Conservation (phyloP, 805 yeast species). For the Saturnispora quitensis region DNA sequence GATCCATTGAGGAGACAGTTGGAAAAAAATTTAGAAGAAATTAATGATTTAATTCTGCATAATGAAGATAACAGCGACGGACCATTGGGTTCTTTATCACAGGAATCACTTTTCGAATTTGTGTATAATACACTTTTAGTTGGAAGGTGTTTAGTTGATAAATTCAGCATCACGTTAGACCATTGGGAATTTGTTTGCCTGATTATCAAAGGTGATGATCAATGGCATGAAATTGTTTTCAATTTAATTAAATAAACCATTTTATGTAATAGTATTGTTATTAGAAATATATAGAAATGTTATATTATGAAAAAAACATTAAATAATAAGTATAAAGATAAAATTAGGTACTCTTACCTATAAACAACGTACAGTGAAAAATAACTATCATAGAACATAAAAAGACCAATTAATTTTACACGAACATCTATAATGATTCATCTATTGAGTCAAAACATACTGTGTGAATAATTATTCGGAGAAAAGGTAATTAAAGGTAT, state of each 20-base stretch:
- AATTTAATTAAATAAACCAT: not conserved
- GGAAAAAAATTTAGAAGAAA: conserved; percentile 3
- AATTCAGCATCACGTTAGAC: not conserved
- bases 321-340: not conserved
- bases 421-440: not conserved
- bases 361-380: not conserved
- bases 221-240: conserved; percentile 5
- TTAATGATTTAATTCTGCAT: conserved; percentile 5
- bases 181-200: not conserved
- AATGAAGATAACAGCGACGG: conserved; percentile 19
- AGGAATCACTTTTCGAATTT: conserved; percentile 18
- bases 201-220: conserved; percentile 2
- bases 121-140: conserved; percentile 16
- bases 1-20: not conserved
- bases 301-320: not conserved
- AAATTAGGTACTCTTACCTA: not conserved
- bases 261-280: not conserved
- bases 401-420: not conserved
- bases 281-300: not conserved
- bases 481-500: not conserved
- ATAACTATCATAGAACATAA: not conserved
- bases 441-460: not conserved
- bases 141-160: conserved; percentile 6
- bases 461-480: not conserved
- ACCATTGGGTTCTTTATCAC: conserved; percentile 24